These are phyloP conservation scores for Cryptococcus sp. DNA, from an alignment of 1,284 basidiomycete genomes.

Conservation along the genomic window DNA sequence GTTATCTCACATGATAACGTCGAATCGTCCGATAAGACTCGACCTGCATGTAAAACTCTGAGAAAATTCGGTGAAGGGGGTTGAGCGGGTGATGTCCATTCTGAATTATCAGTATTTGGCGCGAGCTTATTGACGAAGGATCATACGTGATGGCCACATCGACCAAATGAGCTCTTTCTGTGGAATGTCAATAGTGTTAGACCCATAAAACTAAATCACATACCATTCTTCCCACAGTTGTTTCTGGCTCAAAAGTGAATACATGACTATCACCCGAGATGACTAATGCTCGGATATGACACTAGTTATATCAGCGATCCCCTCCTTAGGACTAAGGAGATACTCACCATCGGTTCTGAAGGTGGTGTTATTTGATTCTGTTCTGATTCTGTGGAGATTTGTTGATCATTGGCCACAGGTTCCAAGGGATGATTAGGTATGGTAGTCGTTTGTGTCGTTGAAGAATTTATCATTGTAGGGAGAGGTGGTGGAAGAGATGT, in stretches of 20 bases:
- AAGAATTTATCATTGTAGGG: no score
- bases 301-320: conserved; percentile 40
- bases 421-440: no score
- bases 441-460: no score
- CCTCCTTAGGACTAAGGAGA: background rate
- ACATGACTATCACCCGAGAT: conserved; percentile 66
- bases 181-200: background rate
- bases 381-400: background rate
- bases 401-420: no score
- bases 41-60: conserved; percentile 72
- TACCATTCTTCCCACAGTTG: conserved; percentile 64
- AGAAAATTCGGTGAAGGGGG: conserved; percentile 74
- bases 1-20: conserved; percentile 60
- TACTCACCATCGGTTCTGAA: background rate
- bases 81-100: conserved; percentile 65
- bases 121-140: background rate
- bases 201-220: background rate
- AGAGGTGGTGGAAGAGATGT: no score
- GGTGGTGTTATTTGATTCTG: background rate
- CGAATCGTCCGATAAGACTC: conserved; percentile 76
- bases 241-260: conserved; percentile 73
- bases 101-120: conserved; percentile 45
- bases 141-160: conserved; percentile 70
- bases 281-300: conserved; percentile 67
- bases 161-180: conserved; percentile 76